Conservation (phyloP, 805 yeast species). For the Saturnispora kantuleensis region DNA sequence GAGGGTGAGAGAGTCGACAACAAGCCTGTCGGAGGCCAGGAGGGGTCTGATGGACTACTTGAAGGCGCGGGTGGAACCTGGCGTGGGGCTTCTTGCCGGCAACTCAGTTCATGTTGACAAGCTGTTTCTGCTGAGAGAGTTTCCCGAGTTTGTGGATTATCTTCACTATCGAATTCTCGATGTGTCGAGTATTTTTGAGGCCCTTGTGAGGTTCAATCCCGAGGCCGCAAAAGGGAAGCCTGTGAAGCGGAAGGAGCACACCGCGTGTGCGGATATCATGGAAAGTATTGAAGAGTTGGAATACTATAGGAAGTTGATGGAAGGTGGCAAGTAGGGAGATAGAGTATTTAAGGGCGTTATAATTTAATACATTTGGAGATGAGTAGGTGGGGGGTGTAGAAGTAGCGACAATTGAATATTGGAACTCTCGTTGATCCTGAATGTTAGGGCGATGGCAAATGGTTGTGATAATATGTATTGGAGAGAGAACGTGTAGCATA, state of each 20-base stretch:
- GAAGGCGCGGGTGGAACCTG: slow-evolving; percentile 39
- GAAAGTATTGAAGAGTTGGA: slow-evolving; percentile 80
- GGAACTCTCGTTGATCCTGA: too few species aligned
- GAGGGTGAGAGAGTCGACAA: slow-evolving; percentile 48
- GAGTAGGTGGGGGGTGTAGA: too few species aligned
- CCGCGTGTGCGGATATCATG: slow-evolving; percentile 79
- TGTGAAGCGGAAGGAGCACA: slow-evolving; percentile 60
- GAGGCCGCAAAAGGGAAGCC: slow-evolving; percentile 39
- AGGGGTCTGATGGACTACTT: slow-evolving; percentile 54
- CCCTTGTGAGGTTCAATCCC: slow-evolving; percentile 34
- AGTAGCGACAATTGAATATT: too few species aligned
- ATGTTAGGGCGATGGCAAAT: too few species aligned
- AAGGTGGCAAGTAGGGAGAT: too few species aligned
- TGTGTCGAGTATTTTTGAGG: slow-evolving; percentile 78
- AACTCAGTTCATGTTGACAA: slow-evolving; percentile 90
- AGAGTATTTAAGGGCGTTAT: too few species aligned
- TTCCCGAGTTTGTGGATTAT: slow-evolving; percentile 60
- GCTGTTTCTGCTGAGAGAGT: slow-evolving; percentile 70
- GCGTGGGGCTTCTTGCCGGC: slow-evolving; percentile 75
- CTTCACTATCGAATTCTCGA: slow-evolving; percentile 75
- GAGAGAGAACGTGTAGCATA: too few species aligned
- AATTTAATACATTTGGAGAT: too few species aligned
- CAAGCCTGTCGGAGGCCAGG: slow-evolving; percentile 54
- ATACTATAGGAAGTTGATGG: slow-evolving; percentile 45
- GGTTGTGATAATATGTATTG: too few species aligned